Base-by-base conservation (phyloP, 441 rosid species). In the Capsella rubella region DNA sequence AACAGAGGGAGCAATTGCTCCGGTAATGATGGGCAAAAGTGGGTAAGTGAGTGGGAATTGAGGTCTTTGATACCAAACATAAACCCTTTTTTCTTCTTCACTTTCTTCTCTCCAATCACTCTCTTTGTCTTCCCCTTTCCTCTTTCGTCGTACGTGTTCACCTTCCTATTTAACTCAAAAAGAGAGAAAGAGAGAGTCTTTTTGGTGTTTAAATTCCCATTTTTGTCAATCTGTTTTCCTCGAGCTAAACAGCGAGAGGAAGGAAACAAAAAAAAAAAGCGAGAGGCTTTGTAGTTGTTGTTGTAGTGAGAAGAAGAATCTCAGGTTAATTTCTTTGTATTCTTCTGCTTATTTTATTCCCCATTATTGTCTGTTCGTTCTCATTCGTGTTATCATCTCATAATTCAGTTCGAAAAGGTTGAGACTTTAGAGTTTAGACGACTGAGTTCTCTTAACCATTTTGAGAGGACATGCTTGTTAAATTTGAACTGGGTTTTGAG, bases 21-120 rank as follows among this genome's bases (percentile, higher is more conserved):
- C 78, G 78, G 78, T 25, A 75, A 21, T 67, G 78, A 60, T 6
- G 77, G 73, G 31, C 56, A 75, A 67, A 75, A 67, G 73, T 75
- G 73, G 40, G 42, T 3, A 42, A 54, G 50, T 52, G 4, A 72
- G 76, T 72, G 76, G 74, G 51, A 74, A 29, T 42, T 58, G 27
- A 56, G 78, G 67, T 35, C 54, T 74, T 10, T 58, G 3, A 2
- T 58, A 67, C 78, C 78, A 74, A 74, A 59, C 70, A 25, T 57
- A 34, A 42, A 42, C 43, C n/a, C 29, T 6, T 47, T 62, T 71
- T 54, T 72, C 77, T 54, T 72, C 77, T 18, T 29, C 67, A 46
- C 77, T 73, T 73, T 73, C 28, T 68, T 13, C 73, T 13, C 4
- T 54, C 54, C 66, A 64, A 46, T 73, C 9, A 64, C 78, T 66